Evolutionary conservation across 192 early-diverging fungal species (phyloP).

Genomic region (Dissophora globulifera): DNA sequence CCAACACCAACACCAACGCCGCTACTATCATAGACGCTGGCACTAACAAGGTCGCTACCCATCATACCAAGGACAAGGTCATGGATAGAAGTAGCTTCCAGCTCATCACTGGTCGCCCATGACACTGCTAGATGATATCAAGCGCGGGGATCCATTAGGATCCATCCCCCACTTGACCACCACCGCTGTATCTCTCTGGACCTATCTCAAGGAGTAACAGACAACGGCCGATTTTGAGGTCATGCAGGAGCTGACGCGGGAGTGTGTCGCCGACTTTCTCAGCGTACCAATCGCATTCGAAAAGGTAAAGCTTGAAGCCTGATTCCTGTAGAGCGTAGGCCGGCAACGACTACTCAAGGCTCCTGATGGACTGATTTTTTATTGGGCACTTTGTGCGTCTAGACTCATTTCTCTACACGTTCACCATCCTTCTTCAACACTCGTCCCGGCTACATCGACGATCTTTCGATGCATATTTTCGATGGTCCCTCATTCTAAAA

Average conservation of each 20-base stretch:
- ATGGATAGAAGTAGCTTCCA: too few species aligned
- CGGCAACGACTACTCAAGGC: too few species aligned
- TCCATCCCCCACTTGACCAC: conserved; percentile 23
- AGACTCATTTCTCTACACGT: conserved; percentile 95
- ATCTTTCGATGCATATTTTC: conserved; percentile 52
- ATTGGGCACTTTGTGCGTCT: conserved; percentile 91
- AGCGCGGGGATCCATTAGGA: conserved; percentile 19
- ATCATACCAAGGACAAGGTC: too few species aligned
- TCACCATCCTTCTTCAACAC: conserved; percentile 90
- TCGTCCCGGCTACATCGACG: conserved; percentile 72
- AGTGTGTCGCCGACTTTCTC: conserved; percentile 88
- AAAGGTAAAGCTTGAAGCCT: too few species aligned
- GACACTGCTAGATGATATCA: conserved; percentile 24
- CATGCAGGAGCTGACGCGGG: conserved; percentile 85
- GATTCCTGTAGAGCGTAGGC: too few species aligned
- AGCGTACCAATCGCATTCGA: conserved; percentile 90
- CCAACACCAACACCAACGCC: too few species aligned
- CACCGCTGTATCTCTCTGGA: conserved; percentile 59
- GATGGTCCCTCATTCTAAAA: conserved; percentile 47
- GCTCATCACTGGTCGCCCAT: too few species aligned
- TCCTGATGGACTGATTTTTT: too few species aligned
- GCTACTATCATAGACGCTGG: too few species aligned
- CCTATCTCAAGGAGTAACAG: conserved; percentile 69
- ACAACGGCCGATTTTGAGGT: conserved; percentile 73
- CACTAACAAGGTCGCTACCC: too few species aligned